Evolutionary conservation across 106 monocot genomes (phyloP).

Genomic region (Gastrodia elata): DNA sequence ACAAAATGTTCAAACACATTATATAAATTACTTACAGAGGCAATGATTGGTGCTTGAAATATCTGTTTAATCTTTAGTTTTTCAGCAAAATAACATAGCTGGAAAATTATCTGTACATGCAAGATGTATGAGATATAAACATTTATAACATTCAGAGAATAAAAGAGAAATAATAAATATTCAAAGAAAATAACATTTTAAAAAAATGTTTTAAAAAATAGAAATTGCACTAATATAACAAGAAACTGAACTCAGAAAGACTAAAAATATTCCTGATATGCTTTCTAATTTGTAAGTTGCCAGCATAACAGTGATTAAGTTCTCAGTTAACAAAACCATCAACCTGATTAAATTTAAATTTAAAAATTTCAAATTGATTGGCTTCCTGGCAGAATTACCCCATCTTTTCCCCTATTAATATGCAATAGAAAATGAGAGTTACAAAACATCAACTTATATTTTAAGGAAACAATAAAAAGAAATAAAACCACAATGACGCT

Average conservation of each 20-base stretch:
- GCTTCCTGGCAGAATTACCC: too few relatives aligned
- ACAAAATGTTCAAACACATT: background rate
- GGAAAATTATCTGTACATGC: conserved; percentile 36
- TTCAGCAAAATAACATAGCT: conserved; percentile 34
- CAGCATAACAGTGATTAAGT: background rate
- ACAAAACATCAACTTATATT: background rate
- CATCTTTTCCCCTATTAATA: background rate
- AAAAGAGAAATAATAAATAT: background rate
- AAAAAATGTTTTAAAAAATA: background rate
- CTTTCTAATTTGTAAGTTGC: background rate
- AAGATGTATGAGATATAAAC: background rate
- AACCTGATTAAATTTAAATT: too few relatives aligned
- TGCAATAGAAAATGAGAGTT: background rate
- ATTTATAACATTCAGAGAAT: background rate
- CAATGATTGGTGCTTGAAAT: conserved; percentile 82
- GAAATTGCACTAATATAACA: background rate
- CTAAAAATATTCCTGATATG: background rate
- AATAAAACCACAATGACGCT: background rate
- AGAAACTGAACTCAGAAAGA: background rate
- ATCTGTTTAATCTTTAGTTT: conserved; percentile 75
- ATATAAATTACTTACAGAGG: conserved; percentile 58
- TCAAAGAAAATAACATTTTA: background rate
- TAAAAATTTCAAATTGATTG: too few relatives aligned
- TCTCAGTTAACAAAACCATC: too few relatives aligned
- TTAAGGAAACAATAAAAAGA: background rate